Percentiles rank a stretch among this genome's conserved stretches.
phyloP scores from a whole-genome alignment of 2,329 filamentous ascomycete species.

The Paecilomyces fulvus region DNA sequence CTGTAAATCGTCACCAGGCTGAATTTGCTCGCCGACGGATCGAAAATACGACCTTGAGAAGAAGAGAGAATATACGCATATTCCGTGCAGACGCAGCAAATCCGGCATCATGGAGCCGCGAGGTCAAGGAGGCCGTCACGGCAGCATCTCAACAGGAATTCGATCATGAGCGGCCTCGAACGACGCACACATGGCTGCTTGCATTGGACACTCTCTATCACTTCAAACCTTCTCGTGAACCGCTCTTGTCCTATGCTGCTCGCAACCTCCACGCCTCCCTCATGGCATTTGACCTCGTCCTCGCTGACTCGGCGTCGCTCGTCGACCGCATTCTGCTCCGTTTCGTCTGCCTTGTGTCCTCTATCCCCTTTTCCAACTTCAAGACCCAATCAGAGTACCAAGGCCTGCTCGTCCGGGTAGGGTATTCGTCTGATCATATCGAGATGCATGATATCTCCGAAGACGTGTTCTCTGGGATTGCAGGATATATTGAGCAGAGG shows the following conservation, averaged over 20 bases:
- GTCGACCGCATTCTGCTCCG: constrained; percentile 29
- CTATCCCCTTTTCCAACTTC: constrained; percentile 44
- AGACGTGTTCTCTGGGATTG: constrained; percentile 45
- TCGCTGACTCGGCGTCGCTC: constrained; percentile 15
- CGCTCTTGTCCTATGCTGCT: constrained; percentile 37
- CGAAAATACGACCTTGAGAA: background rate
- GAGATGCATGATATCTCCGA: constrained; percentile 44
- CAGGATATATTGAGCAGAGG: constrained; percentile 34
- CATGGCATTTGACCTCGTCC: constrained; percentile 49
- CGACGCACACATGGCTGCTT: constrained; percentile 43
- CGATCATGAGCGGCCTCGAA: background rate
- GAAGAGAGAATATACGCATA: background rate
- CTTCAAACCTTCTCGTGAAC: constrained; percentile 45
- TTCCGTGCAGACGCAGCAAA: constrained; percentile 45
- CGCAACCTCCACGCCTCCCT: constrained; percentile 38
- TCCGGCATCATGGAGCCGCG: constrained; percentile 35
- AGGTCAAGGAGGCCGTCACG: constrained; percentile 14
- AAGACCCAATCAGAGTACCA: constrained; percentile 40
- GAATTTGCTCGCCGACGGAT: constrained; percentile 20
- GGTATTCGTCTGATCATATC: constrained; percentile 38
- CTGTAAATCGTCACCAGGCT: constrained; percentile 41
- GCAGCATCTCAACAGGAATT: background rate
- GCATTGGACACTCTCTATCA: constrained; percentile 52
- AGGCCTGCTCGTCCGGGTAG: constrained; percentile 37
- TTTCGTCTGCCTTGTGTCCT: constrained; percentile 39